Evolutionary conservation across 306 rosid species (phyloP), one percentile per base, ranked within the genome.

Genomic region (Crotalaria pallida): DNA sequence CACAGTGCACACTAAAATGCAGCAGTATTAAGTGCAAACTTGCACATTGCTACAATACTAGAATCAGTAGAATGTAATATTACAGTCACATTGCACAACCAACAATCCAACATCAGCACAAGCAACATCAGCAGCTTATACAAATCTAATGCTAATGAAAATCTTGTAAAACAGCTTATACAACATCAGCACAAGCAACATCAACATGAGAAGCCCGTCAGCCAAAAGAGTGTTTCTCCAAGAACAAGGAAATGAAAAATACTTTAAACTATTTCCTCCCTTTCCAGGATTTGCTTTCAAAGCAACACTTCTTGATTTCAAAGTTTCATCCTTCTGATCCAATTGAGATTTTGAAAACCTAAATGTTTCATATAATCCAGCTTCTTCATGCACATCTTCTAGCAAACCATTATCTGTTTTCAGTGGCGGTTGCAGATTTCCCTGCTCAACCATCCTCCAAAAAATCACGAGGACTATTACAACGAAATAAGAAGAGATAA

Each of bases 231-330:
- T 66, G 71, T 41, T 69, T 74, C 69, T 65, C 41, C 50, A 23
- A 60, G 86, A 73, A 62, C 81, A 26, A 16, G 71, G 67, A 12
- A 84, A 65, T 27, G 81, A 65, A 66, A 56, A 60, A 44, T 47
- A 72, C 19, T 70, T 52, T 7, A 29, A 67, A 60, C 72, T 65
- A 34, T 21, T 57, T 73, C 60, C 48, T 8, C 12, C 71, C 63
- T 62, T 76, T 57, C 26, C 67, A 43, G 18, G 65, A 45, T 57
- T 67, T 1, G 22, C 71, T 70, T 71, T 82, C 77, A 59, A 68
- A 75, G 27, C 69, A 31, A 67, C 44, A 73, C 67, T 43, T 69
- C 78, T 67, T 21, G 73, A 69, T 43, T 48, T 22, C 7, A 67
- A 26, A 67, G 58, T 72, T 66, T 70, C 61, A 61, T 41, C 74